Conservation (phyloP, 2,329 filamentous ascomycete genomes). For the Ophiostoma pallidulum region DNA sequence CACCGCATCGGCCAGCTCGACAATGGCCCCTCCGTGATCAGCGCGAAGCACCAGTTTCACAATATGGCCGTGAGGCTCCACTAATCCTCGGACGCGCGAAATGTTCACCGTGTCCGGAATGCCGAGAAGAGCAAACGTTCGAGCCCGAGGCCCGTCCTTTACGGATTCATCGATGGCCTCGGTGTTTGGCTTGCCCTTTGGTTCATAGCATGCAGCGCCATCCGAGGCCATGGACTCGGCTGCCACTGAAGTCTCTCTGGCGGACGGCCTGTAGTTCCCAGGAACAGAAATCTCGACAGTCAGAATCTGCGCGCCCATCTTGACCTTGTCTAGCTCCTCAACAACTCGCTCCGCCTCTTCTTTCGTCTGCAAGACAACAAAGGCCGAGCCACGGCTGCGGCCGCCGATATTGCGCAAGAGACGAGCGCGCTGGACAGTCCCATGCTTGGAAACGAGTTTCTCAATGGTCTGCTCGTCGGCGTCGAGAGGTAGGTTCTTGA, state of each 20-base stretch:
- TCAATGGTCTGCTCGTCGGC: conserved; percentile 59
- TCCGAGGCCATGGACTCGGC: conserved; percentile 23
- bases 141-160: conserved; percentile 16
- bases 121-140: conserved; percentile 70
- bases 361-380: conserved; percentile 64
- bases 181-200: conserved; percentile 27
- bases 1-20: conserved; percentile 66
- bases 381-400: conserved; percentile 67
- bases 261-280: conserved; percentile 46
- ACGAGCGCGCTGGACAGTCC: conserved; percentile 62
- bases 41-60: conserved; percentile 71
- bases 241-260: conserved; percentile 30
- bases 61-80: conserved; percentile 57
- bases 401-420: conserved; percentile 60
- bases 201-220: conserved; percentile 28
- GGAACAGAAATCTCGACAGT: conserved; percentile 53
- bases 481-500: conserved; percentile 57
- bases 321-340: conserved; percentile 59
- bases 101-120: conserved; percentile 91
- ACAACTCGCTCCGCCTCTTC: conserved; percentile 59
- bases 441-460: conserved; percentile 64
- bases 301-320: conserved; percentile 58
- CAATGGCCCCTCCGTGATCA: conserved; percentile 72
- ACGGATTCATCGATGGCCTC: conserved; percentile 12
- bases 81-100: conserved; percentile 63